A percentile compares a stretch with the other conserved stretches of the same genome.
Conservation (phyloP, 768 basidiomycete species). For the Suillus paluster region DNA sequence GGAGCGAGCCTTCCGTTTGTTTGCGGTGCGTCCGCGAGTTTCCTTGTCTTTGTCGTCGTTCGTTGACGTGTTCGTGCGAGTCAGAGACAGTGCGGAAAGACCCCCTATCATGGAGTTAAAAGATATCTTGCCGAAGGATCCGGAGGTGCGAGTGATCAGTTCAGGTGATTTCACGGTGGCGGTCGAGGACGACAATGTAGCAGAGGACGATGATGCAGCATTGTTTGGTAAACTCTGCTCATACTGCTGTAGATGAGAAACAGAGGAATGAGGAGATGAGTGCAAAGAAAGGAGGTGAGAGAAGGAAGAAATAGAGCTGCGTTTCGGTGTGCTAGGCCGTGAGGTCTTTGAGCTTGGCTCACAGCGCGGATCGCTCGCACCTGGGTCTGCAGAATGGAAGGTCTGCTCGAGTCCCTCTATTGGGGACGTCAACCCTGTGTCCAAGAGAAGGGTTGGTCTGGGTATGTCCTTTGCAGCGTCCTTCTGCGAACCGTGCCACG, state of each 20-base stretch:
- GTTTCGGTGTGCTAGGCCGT: constrained; percentile 25
- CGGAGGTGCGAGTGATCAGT: constrained; percentile 37
- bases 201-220: constrained; percentile 13
- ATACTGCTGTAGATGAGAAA: constrained; percentile 27
- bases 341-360: constrained; percentile 16
- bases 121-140: constrained; percentile 65
- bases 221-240: constrained; percentile 11
- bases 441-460: constrained; percentile 9
- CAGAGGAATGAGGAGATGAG: constrained; percentile 17
- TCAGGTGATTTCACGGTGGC: constrained; percentile 42
- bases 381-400: constrained; percentile 4
- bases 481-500: constrained; percentile 31
- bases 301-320: constrained; percentile 28
- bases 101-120: constrained; percentile 75
- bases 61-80: constrained; percentile 50
- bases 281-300: constrained; percentile 31
- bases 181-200: constrained; percentile 27
- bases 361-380: neutral
- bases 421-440: constrained; percentile 22
- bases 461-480: constrained; percentile 20
- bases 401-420: constrained; percentile 19
- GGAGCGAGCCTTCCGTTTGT: constrained; percentile 49
- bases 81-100: constrained; percentile 65
- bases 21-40: constrained; percentile 53
- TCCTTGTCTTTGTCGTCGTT: constrained; percentile 50